Base-by-base conservation (phyloP, 257 asterid genomes). In the Solanum rostratum region DNA sequence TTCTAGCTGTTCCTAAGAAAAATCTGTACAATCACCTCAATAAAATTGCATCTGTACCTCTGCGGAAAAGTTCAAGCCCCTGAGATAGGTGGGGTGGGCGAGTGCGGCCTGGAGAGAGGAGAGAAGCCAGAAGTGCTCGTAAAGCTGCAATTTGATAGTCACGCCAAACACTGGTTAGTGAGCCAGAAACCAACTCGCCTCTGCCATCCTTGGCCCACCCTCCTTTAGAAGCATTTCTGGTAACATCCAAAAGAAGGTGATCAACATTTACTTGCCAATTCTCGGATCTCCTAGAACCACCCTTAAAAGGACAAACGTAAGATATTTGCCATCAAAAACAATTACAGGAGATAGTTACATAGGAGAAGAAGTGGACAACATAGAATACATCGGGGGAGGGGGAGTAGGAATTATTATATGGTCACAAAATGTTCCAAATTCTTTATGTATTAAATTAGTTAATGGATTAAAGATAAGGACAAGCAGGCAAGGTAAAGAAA, bases 101-200 rank as follows among this genome's bases (percentile, higher is more conserved):
- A 82, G 70, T 87, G 82, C 88, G 89, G 82, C 94, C 91, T 6
- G 95, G 93, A 12, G 98, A 96, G 91, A 93, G 91, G 84, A 96
- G 97, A 86, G 98, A 96, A 54, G 96, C 98, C 90, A 91, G 86
- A 89, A 96, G 97, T 69, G 98, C 98, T 80, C 90, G 97, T 53
- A 96, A 91, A 69, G 97, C 88, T 86, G 98, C 93, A 73, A 92
- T 90, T 87, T 95, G 98, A 88, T 91, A 91, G 73, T 91, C 93
- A 29, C 88, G 84, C 92, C 90, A 90, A 27, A 22, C 83, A 78
- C 91, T 85, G 27, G 84, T 62, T 50, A 85, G 80, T 83, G 91
- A 90, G 74, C 88, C 90, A 83, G 86, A 82, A 82, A 88, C 80
- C 59, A 86, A 63, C 49, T 81, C 53, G 27, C 65, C 84, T 65